A percentile compares a stretch with the other conserved stretches of the same genome.
Evolutionary conservation across 805 yeast species (phyloP).

Genomic region (Lachancea kluyveri): DNA sequence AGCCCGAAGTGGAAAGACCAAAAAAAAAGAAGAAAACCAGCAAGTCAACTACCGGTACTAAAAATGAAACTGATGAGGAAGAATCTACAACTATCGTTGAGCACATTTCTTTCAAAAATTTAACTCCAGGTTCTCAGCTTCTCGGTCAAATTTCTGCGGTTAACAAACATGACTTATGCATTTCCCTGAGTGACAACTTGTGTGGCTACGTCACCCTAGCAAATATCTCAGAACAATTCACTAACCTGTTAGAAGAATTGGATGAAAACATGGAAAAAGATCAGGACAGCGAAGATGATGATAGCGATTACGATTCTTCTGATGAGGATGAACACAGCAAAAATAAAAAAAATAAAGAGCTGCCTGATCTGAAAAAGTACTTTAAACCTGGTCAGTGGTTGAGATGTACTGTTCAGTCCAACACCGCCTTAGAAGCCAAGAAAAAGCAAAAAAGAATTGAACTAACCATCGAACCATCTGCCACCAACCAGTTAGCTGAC

Average conservation of each 20-base stretch:
- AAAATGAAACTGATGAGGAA: conserved; percentile 22
- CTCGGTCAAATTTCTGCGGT: conserved; percentile 70
- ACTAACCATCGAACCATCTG: conserved; percentile 66
- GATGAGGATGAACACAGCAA: conserved; percentile 24
- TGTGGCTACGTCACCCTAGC: conserved; percentile 75
- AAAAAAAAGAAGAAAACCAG: conserved; percentile 38
- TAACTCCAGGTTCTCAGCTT: conserved; percentile 66
- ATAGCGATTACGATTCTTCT: conserved; percentile 27
- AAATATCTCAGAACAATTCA: conserved; percentile 58
- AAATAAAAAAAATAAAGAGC: conserved; percentile 30
- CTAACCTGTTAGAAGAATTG: conserved; percentile 48
- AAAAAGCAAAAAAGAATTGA: conserved; percentile 56
- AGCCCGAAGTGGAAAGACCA: conserved; percentile 24
- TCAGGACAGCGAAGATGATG: conserved; percentile 36
- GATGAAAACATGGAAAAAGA: conserved; percentile 44
- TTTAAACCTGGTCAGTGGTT: conserved; percentile 81
- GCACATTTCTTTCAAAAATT: conserved; percentile 51
- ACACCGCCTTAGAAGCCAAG: conserved; percentile 36
- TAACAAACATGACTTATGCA: conserved; percentile 53
- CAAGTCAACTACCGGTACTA: conserved; percentile 20
- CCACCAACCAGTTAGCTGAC: conserved; percentile 56
- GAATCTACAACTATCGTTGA: conserved; percentile 46
- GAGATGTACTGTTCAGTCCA: conserved; percentile 66
- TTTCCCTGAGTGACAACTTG: conserved; percentile 76
- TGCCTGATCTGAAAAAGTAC: conserved; percentile 49